Evolutionary conservation across 257 asterid genomes (phyloP), one percentile per base, ranked within the genome.

Genomic region (Nicotiana sylvestris): DNA sequence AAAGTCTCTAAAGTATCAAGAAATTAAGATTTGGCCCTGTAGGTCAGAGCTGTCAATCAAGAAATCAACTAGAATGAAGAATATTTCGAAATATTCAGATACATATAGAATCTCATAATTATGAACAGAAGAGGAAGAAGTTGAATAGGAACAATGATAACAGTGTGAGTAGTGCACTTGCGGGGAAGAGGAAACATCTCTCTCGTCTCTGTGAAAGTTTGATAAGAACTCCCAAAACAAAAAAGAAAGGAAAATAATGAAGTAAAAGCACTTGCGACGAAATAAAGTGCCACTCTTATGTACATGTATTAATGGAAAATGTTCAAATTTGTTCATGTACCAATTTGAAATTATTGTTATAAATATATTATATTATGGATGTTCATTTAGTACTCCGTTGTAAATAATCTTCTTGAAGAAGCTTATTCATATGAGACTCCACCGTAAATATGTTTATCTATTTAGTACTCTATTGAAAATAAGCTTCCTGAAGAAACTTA

Each of bases 161-260:
- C 46, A 65, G 51, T 83, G 58, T 82, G 55, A 61, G 55, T 61
- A 72, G 62, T 74, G 61, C 79, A 49, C 60, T 27, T 27, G 62
- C 25, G 62, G 62, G 79, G 79, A 74, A 25, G 61, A 25, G 77
- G 82, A 82, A 82, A 32, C 68, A 13, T 76, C 67, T 62, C 56
- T 60, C 66, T 74, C 85, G 74, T 70, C 56, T 72, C 13, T 43
- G 32, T 55, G 61, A 76, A 76, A 35, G 35, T 32, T 6, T 55
- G 10, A 67, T 65, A 21, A 77, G 82, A 27, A 46, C 61, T 65
- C 2, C 9, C 18, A 35, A 18, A 61, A 39, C 18, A 62, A 37
- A 83, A 11, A 67, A 21, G 66, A 68, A 39, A 27, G 51, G 65
- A 66, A 27, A 78, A 55, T 60, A 76, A 78, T 60, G 17, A 67